Evolutionary conservation across 2,329 filamentous ascomycete genomes (phyloP), one percentile per base, ranked within the genome.

Genomic region (Didymella keratinophila): DNA sequence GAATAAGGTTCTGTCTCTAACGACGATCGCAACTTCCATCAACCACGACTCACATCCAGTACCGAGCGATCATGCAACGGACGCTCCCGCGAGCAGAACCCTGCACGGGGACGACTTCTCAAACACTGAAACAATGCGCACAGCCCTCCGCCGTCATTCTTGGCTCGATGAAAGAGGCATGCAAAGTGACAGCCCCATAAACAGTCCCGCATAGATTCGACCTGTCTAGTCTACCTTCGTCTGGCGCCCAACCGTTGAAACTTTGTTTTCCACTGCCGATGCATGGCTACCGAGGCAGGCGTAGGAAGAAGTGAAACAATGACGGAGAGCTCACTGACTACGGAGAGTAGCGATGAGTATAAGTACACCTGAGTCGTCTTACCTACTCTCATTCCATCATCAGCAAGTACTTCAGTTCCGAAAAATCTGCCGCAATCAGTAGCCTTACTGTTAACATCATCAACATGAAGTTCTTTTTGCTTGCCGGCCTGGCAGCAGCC

Each of bases 381-480:
- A 4, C 30, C 9, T 32, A 32, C 30, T 32, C 16, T 3, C 14
- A 12, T 32, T 32, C 12, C 30, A 32, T 14, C 14, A 16, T 4
- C 11, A 32, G 30, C 30, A 32, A 32, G 30, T 4, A 20, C 16
- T 5, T 20, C 18, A 20, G 36, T 9, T 11, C 36, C 36, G 16
- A 8, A n/a, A 8, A 8, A 20, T 9, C n/a, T 39, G 5, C n/a
- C 16, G 11, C 21, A 7, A 42, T 23, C 39, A 42, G 7, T 16
- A 25, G n/a, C 14, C 21, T 10, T 11, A 25, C 34, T 37, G 4
- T n/a, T 3, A 39, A 10, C n/a, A 20, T 4, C 18, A 39, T 54
- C 59, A 64, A 52, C 9, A 71, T 71, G 69, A 70, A 70, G 63
- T 59, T 64, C 34, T 27, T 68, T 41, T 25, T 65, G 20, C 49